Conservation (phyloP, 2,329 filamentous ascomycete genomes). For the Trichoderma citrinoviride region DNA sequence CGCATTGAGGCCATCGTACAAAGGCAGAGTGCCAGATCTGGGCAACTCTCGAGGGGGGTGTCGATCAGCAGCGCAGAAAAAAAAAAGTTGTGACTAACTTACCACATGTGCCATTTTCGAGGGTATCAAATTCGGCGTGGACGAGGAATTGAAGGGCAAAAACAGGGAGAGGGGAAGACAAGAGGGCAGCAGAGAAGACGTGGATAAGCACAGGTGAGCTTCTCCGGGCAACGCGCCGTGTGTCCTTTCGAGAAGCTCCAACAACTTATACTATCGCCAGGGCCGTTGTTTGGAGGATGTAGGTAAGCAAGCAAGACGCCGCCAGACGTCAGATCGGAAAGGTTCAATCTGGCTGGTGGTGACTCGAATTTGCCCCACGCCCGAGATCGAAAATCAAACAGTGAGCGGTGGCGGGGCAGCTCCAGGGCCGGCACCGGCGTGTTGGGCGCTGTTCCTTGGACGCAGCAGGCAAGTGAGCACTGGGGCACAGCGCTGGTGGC, state of each 20-base stretch:
- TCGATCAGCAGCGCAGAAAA: neutral
- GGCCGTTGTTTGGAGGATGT: neutral
- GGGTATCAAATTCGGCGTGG: neutral
- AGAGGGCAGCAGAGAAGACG: neutral
- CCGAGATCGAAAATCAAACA: neutral
- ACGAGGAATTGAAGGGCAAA: neutral
- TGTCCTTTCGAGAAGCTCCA: neutral
- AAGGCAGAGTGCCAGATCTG: neutral
- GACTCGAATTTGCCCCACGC: neutral
- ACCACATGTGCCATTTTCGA: conserved; percentile 33
- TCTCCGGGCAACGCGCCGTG: neutral
- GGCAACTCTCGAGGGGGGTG: neutral
- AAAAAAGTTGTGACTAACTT: conserved; percentile 22
- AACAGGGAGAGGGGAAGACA: neutral
- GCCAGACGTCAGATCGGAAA: neutral
- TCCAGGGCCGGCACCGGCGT: conserved; percentile 19
- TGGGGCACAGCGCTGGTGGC: neutral
- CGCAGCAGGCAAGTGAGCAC: too few relatives aligned
- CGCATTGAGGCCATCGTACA: neutral
- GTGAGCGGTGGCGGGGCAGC: neutral
- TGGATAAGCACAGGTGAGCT: neutral
- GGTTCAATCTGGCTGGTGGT: neutral
- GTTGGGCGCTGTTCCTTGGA: neutral
- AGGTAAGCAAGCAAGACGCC: neutral
- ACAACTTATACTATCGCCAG: neutral